Conservation (phyloP, 1,139 yeast species). For the Lodderomyces elongisporus region DNA sequence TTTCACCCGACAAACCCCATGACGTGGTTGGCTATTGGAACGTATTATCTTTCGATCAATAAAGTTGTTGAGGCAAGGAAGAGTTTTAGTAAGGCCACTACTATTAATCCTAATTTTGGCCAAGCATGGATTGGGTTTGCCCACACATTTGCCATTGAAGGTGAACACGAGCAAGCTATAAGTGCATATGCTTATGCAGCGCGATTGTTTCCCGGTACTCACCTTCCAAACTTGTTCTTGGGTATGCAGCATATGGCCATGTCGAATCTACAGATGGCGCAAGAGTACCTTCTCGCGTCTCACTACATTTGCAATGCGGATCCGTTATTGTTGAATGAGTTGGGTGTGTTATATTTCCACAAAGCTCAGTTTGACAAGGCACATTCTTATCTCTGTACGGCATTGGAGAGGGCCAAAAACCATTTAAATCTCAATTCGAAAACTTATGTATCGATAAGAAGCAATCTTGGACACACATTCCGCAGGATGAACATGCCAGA, state of each 20-base stretch:
- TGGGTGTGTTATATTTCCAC: conserved; percentile 87
- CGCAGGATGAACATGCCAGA: conserved; percentile 60
- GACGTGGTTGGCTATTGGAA: conserved; percentile 92
- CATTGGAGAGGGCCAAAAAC: conserved; percentile 66
- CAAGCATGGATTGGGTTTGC: conserved; percentile 99
- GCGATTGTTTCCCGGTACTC: conserved; percentile 89
- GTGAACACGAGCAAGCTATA: conserved; percentile 97
- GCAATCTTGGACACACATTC: conserved; percentile 89
- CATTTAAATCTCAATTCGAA: conserved; percentile 71
- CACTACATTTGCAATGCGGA: conserved; percentile 76
- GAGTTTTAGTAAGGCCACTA: conserved; percentile 84
- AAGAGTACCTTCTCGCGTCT: conserved; percentile 76
- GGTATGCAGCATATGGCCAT: conserved; percentile 96
- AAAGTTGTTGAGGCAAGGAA: conserved; percentile 80
- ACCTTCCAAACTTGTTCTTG: conserved; percentile 79
- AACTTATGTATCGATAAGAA: conserved; percentile 82
- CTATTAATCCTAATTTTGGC: conserved; percentile 84
- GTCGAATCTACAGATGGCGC: conserved; percentile 76
- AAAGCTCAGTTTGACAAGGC: conserved; percentile 65
- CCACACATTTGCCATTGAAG: conserved; percentile 95
- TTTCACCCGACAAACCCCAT: conserved; percentile 76
- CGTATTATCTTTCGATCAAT: conserved; percentile 73
- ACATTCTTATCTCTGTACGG: conserved; percentile 66
- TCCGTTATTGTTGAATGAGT: conserved; percentile 82
- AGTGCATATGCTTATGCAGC: conserved; percentile 97